Base-by-base conservation (phyloP, 2,329 filamentous ascomycete species). In the Microcyclosporella mali region DNA sequence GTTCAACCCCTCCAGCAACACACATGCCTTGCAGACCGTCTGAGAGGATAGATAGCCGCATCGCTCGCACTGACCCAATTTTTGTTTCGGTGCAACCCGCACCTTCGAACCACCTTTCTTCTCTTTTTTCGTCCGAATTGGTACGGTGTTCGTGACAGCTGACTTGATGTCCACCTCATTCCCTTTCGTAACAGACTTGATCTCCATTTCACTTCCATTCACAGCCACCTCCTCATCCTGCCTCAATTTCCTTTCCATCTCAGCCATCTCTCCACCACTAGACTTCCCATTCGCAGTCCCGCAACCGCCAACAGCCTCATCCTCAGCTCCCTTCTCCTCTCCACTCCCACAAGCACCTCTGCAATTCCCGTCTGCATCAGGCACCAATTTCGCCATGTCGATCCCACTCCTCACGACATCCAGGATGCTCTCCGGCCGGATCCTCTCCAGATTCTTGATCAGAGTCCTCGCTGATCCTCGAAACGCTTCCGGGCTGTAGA, bases 1-100 rank as follows among this genome's bases (percentile, higher is more conserved):
- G 62, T 98, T 98, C 36, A 98, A 66, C 0, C 85, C 87, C 56
- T 97, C 89, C 2, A 98, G 75, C 33, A 98, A 70, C 49, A 82
- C 84, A 63, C 92, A 98, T 0, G 92, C 92, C 66, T 98, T 94
- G 67, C 92, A 98, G 30, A 95, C 79, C 21, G 79, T 78, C 65
- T 98, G 92, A 56, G 89, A 95, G 2, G 92, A 95, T 66, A 98
- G 85, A 63, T 97, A 98, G 11, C 92, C 92, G 56, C 92, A 98
- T 40, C 79, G 82, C 58, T 83, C 79, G 60, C 92, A 98, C 51
- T 81, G 82, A 1, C 90, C 87, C 54, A 95, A 76, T 11, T 82
- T 81, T 64, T 90, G 86, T 57, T 79, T 75, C n/a, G 74, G 67
- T 8, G 56, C 49, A 3, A 48, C 43, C 1, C 45, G 33, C 14